Evolutionary conservation across 345 rosid species (phyloP), one percentile per base, ranked within the genome.

Genomic region (Fremontodendron californicum): DNA sequence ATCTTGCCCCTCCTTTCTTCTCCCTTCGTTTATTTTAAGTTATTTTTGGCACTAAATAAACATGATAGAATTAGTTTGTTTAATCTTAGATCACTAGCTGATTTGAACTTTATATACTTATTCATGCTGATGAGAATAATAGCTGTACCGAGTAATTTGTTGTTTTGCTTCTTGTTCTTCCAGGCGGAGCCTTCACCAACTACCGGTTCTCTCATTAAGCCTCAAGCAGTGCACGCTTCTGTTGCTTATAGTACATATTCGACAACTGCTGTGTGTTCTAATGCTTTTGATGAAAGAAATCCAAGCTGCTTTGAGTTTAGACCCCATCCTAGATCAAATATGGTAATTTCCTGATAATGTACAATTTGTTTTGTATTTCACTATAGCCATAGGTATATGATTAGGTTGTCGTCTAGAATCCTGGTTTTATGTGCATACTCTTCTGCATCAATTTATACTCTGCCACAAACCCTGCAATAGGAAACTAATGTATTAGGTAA

Each of bases 171-270:
- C 65, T 64, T 78, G 64, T 51, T 80, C 78, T 85, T 83, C 81
- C 89, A 94, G 99, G 88, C 89, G 39, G 99, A 94, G 82, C 98
- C 98, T 75, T 96, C 98, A 63, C 99, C 98, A 71, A 92, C 99
- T 63, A 91, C 97, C 9, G 99, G 99, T 61, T 90, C 98, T 71
- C 84, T 96, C 76, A 62, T 81, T 49, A 92, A 93, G 81, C 90
- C 90, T 84, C 94, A 82, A 62, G 68, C 84, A 29, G 55, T 79
- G 68, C 90, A 84, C 51, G 86, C 80, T 16, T 74, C 83, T 79
- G 33, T 71, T 62, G 74, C 82, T 62, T 85, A 88, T 29, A 81
- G 74, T 81, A 70, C 88, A 52, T 82, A 80, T 83, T 73, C 86
- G 9, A 87, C 80, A 25, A 80, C 80, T 37, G 37, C 80, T 76